phyloP scores from a whole-genome alignment of 805 yeast species.

The Starmerella bombi region DNA sequence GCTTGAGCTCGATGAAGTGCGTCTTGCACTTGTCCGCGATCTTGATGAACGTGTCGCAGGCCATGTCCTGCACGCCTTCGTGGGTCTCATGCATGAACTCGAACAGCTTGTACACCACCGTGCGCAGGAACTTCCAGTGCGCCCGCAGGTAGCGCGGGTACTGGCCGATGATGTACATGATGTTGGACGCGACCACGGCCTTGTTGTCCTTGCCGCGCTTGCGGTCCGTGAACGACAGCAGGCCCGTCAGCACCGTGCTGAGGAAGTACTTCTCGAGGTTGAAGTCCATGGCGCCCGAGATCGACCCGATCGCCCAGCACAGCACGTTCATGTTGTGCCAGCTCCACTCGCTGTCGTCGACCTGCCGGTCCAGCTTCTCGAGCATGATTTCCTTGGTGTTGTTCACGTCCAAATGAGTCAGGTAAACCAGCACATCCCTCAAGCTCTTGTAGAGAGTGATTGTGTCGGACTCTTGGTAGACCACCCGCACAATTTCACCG shows the following conservation, averaged over 20 bases:
- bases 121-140: constrained; percentile 93
- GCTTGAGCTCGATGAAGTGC: constrained; percentile 81
- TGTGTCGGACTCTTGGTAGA: constrained; percentile 93
- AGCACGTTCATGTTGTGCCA: constrained; percentile 95
- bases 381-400: constrained; percentile 93
- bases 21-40: constrained; percentile 90
- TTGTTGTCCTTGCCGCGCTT: constrained; percentile 95
- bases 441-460: constrained; percentile 87
- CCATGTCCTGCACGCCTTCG: constrained; percentile 99
- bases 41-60: constrained; percentile 96
- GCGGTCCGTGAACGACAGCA: constrained; percentile 83
- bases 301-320: constrained; percentile 99
- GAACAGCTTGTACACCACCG: constrained; percentile 87
- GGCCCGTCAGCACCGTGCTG: constrained; percentile 84
- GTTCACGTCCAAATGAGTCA: constrained; percentile 87
- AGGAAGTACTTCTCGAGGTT: constrained; percentile 91
- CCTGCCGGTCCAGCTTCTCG: constrained; percentile 77
- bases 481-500: constrained; percentile 96
- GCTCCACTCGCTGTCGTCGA: constrained; percentile 96
- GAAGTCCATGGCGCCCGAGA: constrained; percentile 97
- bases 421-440: constrained; percentile 88
- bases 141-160: constrained; percentile 95
- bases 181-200: constrained; percentile 98
- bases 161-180: constrained; percentile 98
- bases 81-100: constrained; percentile 99